A percentile compares a stretch with the other conserved stretches of the same genome.
phyloP scores from a whole-genome alignment of 805 yeast genomes.

The Gaillardinia entomophila region DNA sequence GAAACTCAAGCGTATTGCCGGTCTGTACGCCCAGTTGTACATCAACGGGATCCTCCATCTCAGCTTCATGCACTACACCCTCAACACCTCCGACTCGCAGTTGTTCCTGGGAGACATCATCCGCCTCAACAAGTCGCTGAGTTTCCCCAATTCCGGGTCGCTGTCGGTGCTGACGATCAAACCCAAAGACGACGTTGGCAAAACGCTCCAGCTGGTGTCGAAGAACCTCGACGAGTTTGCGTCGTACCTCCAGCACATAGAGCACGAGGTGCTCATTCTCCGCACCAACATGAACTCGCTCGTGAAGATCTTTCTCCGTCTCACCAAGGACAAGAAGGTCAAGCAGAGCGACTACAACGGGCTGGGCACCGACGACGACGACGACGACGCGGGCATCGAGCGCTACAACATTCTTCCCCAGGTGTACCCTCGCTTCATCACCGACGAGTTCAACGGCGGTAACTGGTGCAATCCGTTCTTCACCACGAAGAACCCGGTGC shows the following conservation, averaged over 20 bases:
- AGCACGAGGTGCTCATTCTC: slow-evolving; percentile 32
- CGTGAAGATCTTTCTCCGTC: slow-evolving; percentile 21
- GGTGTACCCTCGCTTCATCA: slow-evolving; percentile 62
- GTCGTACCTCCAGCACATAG: slow-evolving; percentile 32
- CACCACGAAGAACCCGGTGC: slow-evolving; percentile 27
- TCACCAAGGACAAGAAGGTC: slow-evolving; percentile 29
- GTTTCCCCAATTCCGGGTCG: slow-evolving; percentile 4
- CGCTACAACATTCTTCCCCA: slow-evolving; percentile 48
- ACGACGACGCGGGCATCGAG: slow-evolving; percentile 27
- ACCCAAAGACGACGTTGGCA: slow-evolving; percentile 1
- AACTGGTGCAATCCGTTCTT: slow-evolving; percentile 71
- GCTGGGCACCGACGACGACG: slow-evolving; percentile 31
- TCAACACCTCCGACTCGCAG: slow-evolving; percentile 16
- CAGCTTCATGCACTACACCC: slow-evolving; percentile 30
- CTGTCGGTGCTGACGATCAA: slow-evolving; percentile 5
- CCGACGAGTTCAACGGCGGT: slow-evolving; percentile 69
- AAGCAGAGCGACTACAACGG: slow-evolving; percentile 30
- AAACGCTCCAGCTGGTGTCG: background rate
- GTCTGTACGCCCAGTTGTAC: slow-evolving; percentile 55
- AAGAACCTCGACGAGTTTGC: slow-evolving; percentile 4
- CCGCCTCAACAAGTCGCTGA: slow-evolving; percentile 15
- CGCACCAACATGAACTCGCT: slow-evolving; percentile 25
- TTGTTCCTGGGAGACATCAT: slow-evolving; percentile 26
- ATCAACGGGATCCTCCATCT: slow-evolving; percentile 62
- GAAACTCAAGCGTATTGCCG: slow-evolving; percentile 46